Evolutionary conservation across 768 basidiomycete species (phyloP).

Genomic region (Boletellus emodensis): DNA sequence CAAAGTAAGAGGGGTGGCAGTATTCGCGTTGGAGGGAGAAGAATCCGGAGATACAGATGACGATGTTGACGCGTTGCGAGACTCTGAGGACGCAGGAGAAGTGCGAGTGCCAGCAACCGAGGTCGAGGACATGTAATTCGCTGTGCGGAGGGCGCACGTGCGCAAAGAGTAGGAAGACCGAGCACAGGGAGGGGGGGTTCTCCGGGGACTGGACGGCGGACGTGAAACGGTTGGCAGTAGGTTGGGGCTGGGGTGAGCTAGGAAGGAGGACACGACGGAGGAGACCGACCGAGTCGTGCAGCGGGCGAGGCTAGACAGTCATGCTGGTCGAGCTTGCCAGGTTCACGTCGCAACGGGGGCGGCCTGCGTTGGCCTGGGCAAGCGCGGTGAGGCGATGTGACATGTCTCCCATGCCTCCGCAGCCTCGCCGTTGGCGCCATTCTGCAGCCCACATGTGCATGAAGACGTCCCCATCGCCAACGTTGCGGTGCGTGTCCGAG

Average conservation of each 20-base stretch:
- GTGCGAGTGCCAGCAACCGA: constrained; percentile 9
- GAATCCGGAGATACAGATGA: constrained; percentile 3
- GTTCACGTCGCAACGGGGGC: background rate
- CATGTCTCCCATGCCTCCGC: constrained; percentile 5
- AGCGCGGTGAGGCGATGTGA: background rate
- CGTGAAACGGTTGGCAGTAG: background rate
- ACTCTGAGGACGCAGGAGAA: constrained; percentile 5
- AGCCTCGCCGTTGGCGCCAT: constrained; percentile 8
- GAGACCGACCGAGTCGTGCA: constrained; percentile 14
- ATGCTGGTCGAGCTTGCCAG: constrained; percentile 6
- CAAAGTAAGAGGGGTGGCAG: constrained; percentile 6
- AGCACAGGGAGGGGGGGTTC: constrained; percentile 4
- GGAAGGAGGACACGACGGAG: background rate
- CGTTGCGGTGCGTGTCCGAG: too few species aligned
- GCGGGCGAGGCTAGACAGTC: constrained; percentile 18
- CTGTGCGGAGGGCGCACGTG: background rate
- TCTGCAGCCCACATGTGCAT: background rate
- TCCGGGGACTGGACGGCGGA: background rate
- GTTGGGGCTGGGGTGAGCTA: background rate
- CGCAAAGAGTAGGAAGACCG: background rate
- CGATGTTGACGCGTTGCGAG: constrained; percentile 10
- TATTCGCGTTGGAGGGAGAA: background rate
- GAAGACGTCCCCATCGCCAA: too few species aligned
- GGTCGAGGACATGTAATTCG: constrained; percentile 22
- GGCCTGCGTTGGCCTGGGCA: constrained; percentile 10